Percentiles rank a stretch among this genome's conserved stretches.
phyloP scores from a whole-genome alignment of 441 rosid genomes.

The Brassica balearica region DNA sequence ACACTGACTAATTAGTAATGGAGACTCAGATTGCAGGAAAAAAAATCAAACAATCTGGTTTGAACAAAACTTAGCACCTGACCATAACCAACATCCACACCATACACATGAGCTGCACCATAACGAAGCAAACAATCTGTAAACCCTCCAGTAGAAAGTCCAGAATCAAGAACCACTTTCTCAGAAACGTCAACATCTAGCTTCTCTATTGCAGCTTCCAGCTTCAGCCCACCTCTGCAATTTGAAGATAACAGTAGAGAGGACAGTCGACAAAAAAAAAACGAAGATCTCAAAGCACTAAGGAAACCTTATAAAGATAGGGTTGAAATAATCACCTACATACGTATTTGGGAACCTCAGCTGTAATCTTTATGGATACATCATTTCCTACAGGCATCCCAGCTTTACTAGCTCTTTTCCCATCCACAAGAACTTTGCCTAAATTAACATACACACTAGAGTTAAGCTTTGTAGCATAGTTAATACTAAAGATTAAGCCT shows the following conservation, averaged over 20 bases:
- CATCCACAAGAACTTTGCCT: slow-evolving; percentile 93
- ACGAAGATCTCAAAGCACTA: neutral
- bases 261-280: slow-evolving; percentile 26
- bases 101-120: slow-evolving; percentile 93
- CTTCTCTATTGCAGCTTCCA: slow-evolving; percentile 94
- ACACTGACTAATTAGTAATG: slow-evolving; percentile 4
- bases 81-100: slow-evolving; percentile 96
- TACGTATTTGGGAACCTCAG: slow-evolving; percentile 92
- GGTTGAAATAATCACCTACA: slow-evolving; percentile 86
- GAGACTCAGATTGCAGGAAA: neutral
- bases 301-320: slow-evolving; percentile 1
- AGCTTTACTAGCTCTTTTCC: slow-evolving; percentile 83
- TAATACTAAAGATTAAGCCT: neutral
- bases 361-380: slow-evolving; percentile 72
- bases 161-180: slow-evolving; percentile 92
- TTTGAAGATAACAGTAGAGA: slow-evolving; percentile 5
- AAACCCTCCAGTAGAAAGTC: slow-evolving; percentile 96
- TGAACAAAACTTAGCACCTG: slow-evolving; percentile 58
- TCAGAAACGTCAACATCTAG: slow-evolving; percentile 80
- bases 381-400: slow-evolving; percentile 79
- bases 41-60: neutral
- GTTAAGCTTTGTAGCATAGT: neutral
- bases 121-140: slow-evolving; percentile 93
- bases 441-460: slow-evolving; percentile 4
- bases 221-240: slow-evolving; percentile 85